Conservation (phyloP, 2,329 filamentous ascomycete genomes). For the Trichophyton benhamiae region DNA sequence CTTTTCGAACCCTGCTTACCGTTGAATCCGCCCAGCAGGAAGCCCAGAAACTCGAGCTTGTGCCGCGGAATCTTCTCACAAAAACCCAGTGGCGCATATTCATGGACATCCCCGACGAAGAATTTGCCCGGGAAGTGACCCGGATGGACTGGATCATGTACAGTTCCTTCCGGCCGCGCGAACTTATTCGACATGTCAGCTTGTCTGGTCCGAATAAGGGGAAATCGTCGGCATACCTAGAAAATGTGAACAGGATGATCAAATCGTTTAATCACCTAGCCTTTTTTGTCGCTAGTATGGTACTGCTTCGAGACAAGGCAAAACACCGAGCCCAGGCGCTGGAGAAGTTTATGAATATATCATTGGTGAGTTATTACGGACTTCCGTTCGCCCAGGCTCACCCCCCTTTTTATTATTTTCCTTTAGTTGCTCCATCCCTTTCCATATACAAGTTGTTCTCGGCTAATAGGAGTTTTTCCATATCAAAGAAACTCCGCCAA, state of each 20-base stretch:
- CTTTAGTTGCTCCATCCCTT: too few relatives aligned
- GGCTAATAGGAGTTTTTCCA: constrained; percentile 5
- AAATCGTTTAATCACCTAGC: constrained; percentile 80
- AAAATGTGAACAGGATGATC: constrained; percentile 89
- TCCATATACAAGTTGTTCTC: neutral
- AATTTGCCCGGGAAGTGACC: constrained; percentile 82
- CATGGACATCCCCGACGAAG: constrained; percentile 73
- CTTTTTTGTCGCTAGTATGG: constrained; percentile 70
- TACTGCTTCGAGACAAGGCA: constrained; percentile 82
- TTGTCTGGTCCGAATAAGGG: constrained; percentile 42
- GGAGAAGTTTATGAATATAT: constrained; percentile 91
- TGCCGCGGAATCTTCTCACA: constrained; percentile 55
- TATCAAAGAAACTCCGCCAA: constrained; percentile 58
- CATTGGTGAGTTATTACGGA: constrained; percentile 33
- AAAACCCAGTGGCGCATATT: constrained; percentile 84
- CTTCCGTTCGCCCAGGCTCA: neutral
- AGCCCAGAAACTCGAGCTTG: constrained; percentile 59
- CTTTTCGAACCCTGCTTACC: constrained; percentile 28
- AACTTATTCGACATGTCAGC: constrained; percentile 83
- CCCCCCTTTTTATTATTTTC: too few relatives aligned
- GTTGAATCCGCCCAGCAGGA: constrained; percentile 67
- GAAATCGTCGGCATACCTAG: constrained; percentile 59
- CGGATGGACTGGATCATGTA: constrained; percentile 98
- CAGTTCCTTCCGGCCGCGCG: constrained; percentile 81
- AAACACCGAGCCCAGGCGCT: constrained; percentile 86